Evolutionary conservation across 805 yeast genomes (phyloP), one percentile per base, ranked within the genome.

Genomic region (Scheffersomyces coipomensis): DNA sequence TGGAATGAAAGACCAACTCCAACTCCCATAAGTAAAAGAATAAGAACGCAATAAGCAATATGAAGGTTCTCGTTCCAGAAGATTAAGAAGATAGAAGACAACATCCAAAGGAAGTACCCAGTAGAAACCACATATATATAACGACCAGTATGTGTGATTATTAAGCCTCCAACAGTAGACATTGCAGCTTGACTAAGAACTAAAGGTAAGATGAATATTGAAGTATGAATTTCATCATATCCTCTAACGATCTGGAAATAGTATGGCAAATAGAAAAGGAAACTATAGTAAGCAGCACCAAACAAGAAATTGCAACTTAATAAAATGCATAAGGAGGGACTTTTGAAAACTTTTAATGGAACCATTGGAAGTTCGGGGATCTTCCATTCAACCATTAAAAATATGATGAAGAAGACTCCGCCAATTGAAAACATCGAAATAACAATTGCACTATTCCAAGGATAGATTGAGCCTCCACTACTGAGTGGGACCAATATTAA

Each of bases 391-490:
- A 70, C 71, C 25, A 63, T 40, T 13, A 55, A 46, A 35, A 77
- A 76, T 0, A 42, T 45, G 5, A 64, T 43, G 6, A 67, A 31
- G 2, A 70, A 43, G 1, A 70, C 17, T 1, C 71, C 69, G 7
- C 83, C 81, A 29, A 79, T 29, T 7, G 75, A 57, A 38, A 81
- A 68, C 36, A 73, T 72, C 8, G 58, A 46, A 5, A 81, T 71
- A 4, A 78, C 76, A 3, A 76, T 68, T n/a, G 76, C 75, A 0
- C 82, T 72, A 2, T 60, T 52, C 87, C 87, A 82, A 2, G 75
- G 56, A 48, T 57, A 70, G 23, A 70, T 62, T 23, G 60, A 55
- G 3, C 82, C 81, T 17, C 85, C 85, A 46, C 79, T 72, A 1
- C 81, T 70, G 26, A 81, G 52, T 0, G 72, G 85, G 30, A 73